Base-by-base conservation (phyloP, 805 yeast species). In the Spathaspora arborariae region DNA sequence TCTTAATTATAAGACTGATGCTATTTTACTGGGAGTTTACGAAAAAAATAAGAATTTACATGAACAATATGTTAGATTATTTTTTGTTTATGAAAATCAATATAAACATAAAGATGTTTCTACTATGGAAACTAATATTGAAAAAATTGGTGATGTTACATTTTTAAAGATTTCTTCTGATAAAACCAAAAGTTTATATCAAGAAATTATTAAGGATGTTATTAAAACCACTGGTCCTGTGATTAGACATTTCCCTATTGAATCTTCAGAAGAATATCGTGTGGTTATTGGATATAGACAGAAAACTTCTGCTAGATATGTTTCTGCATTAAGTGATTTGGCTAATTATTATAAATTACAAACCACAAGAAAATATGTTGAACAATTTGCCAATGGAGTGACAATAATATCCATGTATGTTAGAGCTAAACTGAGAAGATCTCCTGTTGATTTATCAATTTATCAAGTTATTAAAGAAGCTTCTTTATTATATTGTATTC, bases 401-500 rank as follows among this genome's bases (percentile, higher is more conserved):
- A 84, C 96, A 20, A 78, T 92, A 45, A 80, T 90, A 58, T 90
- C 97, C 34, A 79, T 90, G 75, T 94, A 94, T 67, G 78, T 92
- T 59, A 80, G 80, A 41, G 85, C 88, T 47, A 64, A 72, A 19
- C 72, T 79, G 27, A 82, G 78, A 53, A 66, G 58, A 61, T 59
- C 55, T 20, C 81, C 83, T 3, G 75, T 82, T 48, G 92, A 89
- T 57, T 75, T 85, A 58, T 83, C 95, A 20, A 83, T 91, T 53
- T 83, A 83, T 63, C 98, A 92, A 73, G 85, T 92, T 51, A 84
- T 88, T 60, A 90, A 88, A 71, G 99, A 92, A 68, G 96, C 96
- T 30, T 89, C 97, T 4, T 76, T 94, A 57, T 75, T 92, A 55
- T 94, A 87, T 69, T 87, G 96, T 57, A 80, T 92, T 55, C 99